Evolutionary conservation across 2,329 filamentous ascomycete species (phyloP), one percentile per base, ranked within the genome.

Genomic region (Ambrosiella xylebori): DNA sequence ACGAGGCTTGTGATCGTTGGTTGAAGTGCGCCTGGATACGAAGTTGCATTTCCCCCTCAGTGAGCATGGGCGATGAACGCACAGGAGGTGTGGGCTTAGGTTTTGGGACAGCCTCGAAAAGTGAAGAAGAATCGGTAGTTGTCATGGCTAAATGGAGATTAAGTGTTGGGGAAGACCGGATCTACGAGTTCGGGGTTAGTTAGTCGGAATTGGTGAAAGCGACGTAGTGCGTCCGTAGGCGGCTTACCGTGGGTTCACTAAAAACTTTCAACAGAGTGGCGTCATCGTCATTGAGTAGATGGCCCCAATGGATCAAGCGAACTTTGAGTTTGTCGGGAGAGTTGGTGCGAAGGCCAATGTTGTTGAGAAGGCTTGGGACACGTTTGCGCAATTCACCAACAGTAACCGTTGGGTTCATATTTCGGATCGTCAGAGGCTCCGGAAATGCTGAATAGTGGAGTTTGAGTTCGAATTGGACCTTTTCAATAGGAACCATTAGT

Each of bases 271-370:
- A 65, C 68, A 84, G 70, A 13, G 75, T 81, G 59, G 81, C 77
- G 9, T 69, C 68, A 41, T 82, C 78, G 54, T 74, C 74, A 37
- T 71, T 66, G 53, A 84, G 68, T 52, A 80, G 71, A 40, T 79
- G 75, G 0, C 81, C 81, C 47, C 76, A 72, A 64, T 83, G 75
- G 41, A 84, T 84, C 60, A 84, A 68, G 47, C 80, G 73, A 65
- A 83, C 78, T 39, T 75, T 72, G 39, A 79, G 73, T 61, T 80
- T 73, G 13, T 41, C 37, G 11, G 45, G 44, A 4, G 44, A 37
- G 45, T 38, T 37, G 40, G 56, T 44, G 15, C 56, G 72, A 63
- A 2, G 79, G 79, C 56, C 72, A 75, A 50, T 74, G 66, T 27
- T 72, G 68, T 47, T 27, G 9, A 82, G 65, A 2, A 67, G 65